These are phyloP conservation scores for Ophiostoma novo-ulmi DNA, from an alignment of 2,329 filamentous ascomycete species.

Conservation along the genomic window DNA sequence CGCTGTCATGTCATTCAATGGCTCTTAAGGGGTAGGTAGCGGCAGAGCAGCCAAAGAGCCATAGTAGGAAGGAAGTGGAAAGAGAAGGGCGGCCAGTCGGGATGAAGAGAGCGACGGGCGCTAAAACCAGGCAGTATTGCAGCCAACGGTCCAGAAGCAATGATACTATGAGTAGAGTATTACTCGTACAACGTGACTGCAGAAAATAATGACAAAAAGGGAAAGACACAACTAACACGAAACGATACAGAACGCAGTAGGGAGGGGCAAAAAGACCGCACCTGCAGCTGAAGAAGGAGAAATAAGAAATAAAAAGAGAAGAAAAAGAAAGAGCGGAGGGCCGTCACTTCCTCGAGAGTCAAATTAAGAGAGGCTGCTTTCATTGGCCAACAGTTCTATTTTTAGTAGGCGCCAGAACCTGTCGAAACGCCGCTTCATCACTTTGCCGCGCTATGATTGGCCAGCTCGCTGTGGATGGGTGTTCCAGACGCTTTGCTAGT, in stretches of 20 bases:
- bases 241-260: background rate
- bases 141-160: background rate
- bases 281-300: background rate
- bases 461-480: conserved; percentile 3
- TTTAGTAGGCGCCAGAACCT: conserved; percentile 29
- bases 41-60: background rate
- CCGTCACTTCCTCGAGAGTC: background rate
- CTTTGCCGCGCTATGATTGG: conserved; percentile 23
- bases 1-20: background rate
- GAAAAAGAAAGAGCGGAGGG: background rate
- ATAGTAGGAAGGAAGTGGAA: background rate
- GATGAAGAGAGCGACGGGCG: conserved; percentile 1
- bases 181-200: background rate
- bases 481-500: conserved; percentile 17
- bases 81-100: conserved; percentile 7
- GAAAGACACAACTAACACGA: background rate
- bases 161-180: background rate
- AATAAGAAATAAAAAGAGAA: background rate
- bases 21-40: background rate
- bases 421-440: conserved; percentile 27
- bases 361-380: conserved; percentile 18
- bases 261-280: conserved; percentile 9
- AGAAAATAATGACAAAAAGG: background rate
- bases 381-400: conserved; percentile 28
- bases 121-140: background rate